Base-by-base conservation (phyloP, 257 asterid genomes). In the Solanum sejunctum region DNA sequence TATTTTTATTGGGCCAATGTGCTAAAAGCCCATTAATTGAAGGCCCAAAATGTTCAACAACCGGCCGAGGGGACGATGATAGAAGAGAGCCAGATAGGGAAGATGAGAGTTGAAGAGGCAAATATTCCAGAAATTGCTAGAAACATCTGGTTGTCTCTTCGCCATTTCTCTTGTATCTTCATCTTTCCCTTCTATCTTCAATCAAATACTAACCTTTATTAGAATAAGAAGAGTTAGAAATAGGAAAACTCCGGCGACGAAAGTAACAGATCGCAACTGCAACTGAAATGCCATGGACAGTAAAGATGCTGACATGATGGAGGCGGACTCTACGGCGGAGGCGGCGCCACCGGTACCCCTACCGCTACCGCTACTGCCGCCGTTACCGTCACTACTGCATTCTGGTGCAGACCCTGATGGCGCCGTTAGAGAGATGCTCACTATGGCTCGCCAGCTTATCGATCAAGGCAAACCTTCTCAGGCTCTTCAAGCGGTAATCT, bases 401-500 rank as follows among this genome's bases (percentile, higher is more conserved):
- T 63, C 90, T 73, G 80, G 52, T 83, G 58, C 93, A 10, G 92
- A 86, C 73, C 90, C 89, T 11, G 52, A 85, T 85, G 93, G 88
- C 64, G 90, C 81, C 85, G 88, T 91, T 51, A 88, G 90, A 85
- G 87, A 85, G 75, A 82, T 95, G 87, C 95, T 97, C n/a, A 10
- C 91, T 2, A 86, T 83, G 90, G 97, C 98, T 84, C 98, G 98
- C 87, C 97, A 90, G 43, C 92, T 95, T 81, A 81, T 97, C 86
- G 86, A 89, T 89, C 94, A 95, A 84, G 94, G 93, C 87, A 91
- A 89, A 85, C 98, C 99, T 63, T 90, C 97, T 73, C 96, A 96
- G 85, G 98, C 99, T 57, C 96, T 96, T 64, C 97, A 97, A 83
- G 97, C 92, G 92, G 98, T 96, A 89, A 90, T 43, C 49, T 54